Evolutionary conservation across 371 early-diverging fungal species (phyloP).

Genomic region (Syncephalis fuscata): DNA sequence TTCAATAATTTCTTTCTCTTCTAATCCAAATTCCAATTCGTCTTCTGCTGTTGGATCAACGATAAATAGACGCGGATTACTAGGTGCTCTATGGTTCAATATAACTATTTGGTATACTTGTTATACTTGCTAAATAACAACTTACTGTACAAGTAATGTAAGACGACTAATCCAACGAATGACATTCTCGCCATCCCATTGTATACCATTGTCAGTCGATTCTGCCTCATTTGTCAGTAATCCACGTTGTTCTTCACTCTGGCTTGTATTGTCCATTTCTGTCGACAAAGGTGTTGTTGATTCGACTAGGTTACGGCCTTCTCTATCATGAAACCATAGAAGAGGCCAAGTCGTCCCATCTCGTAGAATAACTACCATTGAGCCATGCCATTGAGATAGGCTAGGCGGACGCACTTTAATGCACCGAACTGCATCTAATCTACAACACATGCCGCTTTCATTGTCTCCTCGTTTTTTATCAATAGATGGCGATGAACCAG

Average conservation of each 20-base stretch:
- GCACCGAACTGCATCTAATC: no score
- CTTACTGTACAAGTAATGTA: conserved; percentile 11
- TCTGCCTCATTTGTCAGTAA: no score
- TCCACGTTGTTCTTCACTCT: conserved; percentile 16
- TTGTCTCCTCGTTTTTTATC: no score
- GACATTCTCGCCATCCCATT: not conserved
- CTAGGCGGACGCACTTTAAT: conserved; percentile 18
- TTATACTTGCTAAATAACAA: conserved; percentile 12
- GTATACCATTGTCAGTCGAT: conserved; percentile 9
- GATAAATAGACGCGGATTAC: conserved; percentile 15
- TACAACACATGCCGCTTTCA: no score
- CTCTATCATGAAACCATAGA: conserved; percentile 31
- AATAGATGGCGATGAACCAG: no score
- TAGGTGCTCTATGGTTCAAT: conserved; percentile 7
- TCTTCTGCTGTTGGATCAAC: conserved; percentile 15
- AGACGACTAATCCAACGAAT: conserved; percentile 6
- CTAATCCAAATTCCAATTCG: conserved; percentile 14
- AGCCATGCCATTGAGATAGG: conserved; percentile 30
- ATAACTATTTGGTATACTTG: conserved; percentile 9
- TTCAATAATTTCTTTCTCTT: conserved; percentile 1
- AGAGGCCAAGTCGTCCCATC: conserved; percentile 28
- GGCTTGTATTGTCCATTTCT: conserved; percentile 7
- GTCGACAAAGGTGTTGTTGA: not conserved
- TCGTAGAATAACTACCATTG: conserved; percentile 22
- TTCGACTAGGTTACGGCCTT: conserved; percentile 15